Conservation (phyloP, 176 grass and related monocot species). For the Cenchrus fungigraminus region DNA sequence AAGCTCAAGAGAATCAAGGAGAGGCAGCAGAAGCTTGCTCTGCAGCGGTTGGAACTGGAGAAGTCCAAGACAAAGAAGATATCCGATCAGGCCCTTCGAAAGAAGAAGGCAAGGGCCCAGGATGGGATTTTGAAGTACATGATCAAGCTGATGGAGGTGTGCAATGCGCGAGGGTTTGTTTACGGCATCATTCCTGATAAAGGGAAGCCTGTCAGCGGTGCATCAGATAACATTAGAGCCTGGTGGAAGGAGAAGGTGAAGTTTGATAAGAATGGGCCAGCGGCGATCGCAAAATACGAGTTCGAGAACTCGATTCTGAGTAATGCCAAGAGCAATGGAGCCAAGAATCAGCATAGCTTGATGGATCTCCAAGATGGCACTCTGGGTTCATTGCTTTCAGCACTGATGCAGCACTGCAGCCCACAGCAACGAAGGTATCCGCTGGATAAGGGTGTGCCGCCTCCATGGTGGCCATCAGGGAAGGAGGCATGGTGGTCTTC, state of each 20-base stretch:
- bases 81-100: slow-evolving; percentile 78
- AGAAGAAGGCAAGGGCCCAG: slow-evolving; percentile 86
- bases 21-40: slow-evolving; percentile 53
- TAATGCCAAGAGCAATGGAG: slow-evolving; percentile 7
- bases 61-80: slow-evolving; percentile 61
- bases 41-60: slow-evolving; percentile 38
- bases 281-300: slow-evolving; percentile 51
- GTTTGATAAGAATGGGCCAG: slow-evolving; percentile 63
- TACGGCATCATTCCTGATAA: slow-evolving; percentile 55
- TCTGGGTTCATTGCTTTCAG: slow-evolving; percentile 64
- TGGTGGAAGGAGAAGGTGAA: slow-evolving; percentile 71
- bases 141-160: slow-evolving; percentile 76
- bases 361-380: slow-evolving; percentile 65
- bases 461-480: slow-evolving; percentile 72
- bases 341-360: slow-evolving; percentile 34
- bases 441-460: slow-evolving; percentile 49
- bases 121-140: slow-evolving; percentile 96
- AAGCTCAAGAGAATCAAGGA: slow-evolving; percentile 90
- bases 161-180: slow-evolving; percentile 54
- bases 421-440: slow-evolving; percentile 66
- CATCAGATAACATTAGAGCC: slow-evolving; percentile 60
- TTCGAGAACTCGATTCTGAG: slow-evolving; percentile 37
- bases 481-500: slow-evolving; percentile 61
- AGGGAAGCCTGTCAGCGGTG: slow-evolving; percentile 56
- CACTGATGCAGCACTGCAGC: slow-evolving; percentile 59